These are phyloP conservation scores for Malassezia slooffiae DNA, from an alignment of 1,284 basidiomycete species.

Conservation along the genomic window DNA sequence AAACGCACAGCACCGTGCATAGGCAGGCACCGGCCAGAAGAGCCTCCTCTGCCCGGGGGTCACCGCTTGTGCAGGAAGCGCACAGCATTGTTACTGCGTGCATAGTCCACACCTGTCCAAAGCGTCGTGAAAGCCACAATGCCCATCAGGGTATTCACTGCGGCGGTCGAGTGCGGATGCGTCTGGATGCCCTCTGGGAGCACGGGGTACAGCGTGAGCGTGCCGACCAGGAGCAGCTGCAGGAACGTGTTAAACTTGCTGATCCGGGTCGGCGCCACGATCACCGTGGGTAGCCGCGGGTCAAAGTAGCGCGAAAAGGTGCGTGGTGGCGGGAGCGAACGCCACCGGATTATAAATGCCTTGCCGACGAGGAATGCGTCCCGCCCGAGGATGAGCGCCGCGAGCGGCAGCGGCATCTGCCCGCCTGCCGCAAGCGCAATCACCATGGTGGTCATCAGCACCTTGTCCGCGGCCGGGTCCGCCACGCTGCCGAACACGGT, in stretches of 20 bases:
- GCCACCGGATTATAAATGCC: constrained; percentile 88
- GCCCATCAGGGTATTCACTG: constrained; percentile 53
- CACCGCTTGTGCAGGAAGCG: constrained; percentile 11
- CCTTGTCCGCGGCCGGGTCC: constrained; percentile 94
- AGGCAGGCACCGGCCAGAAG: no score
- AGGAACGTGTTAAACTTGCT: constrained; percentile 70
- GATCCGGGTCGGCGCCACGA: constrained; percentile 68
- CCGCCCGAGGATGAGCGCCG: constrained; percentile 73
- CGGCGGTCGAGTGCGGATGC: constrained; percentile 10
- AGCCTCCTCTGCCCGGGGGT: no score
- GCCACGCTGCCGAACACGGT: constrained; percentile 86
- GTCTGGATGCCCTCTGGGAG: constrained; percentile 49
- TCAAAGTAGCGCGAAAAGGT: constrained; percentile 87
- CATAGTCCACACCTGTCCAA: constrained; percentile 79
- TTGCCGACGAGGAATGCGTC: constrained; percentile 76
- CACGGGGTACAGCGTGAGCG: constrained; percentile 72
- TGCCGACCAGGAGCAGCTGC: constrained; percentile 79
- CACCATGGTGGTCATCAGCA: constrained; percentile 85
- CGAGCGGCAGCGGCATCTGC: constrained; percentile 72
- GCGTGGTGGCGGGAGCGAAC: constrained; percentile 76
- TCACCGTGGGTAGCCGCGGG: constrained; percentile 82
- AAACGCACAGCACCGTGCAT: no score
- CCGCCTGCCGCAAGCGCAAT: constrained; percentile 71
- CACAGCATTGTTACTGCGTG: constrained; percentile 5
- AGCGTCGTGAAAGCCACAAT: constrained; percentile 77